Conservation (phyloP, 257 asterid genomes). For the Solanum sejunctum region DNA sequence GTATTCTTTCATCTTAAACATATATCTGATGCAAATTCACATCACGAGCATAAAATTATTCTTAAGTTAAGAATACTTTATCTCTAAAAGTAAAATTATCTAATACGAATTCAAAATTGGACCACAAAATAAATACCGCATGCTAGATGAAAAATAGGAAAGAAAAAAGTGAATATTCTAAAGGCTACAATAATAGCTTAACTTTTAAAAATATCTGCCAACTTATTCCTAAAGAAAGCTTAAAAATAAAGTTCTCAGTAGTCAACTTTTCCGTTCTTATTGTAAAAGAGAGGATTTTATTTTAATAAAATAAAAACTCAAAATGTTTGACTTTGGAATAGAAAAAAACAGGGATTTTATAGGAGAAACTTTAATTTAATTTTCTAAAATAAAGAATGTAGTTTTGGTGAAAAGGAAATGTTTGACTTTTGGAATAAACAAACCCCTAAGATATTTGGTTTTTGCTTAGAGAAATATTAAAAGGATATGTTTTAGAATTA, state of each 20-base stretch:
- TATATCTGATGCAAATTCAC: background rate
- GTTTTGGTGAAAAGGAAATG: background rate
- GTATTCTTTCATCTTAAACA: background rate
- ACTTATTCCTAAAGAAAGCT: background rate
- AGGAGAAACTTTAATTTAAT: background rate
- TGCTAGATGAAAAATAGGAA: too few species aligned
- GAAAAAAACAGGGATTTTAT: background rate
- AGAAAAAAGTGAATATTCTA: background rate
- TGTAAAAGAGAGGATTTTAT: background rate
- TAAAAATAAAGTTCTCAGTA: background rate
- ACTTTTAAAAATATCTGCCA: background rate
- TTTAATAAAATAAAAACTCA: background rate
- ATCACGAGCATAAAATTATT: background rate
- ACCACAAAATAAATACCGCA: background rate
- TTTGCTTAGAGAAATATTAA: background rate
- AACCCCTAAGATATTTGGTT: background rate
- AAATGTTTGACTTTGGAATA: background rate
- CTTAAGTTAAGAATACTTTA: background rate
- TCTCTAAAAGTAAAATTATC: background rate
- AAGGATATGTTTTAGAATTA: background rate
- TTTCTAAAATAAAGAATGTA: background rate
- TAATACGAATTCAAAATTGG: rapidly evolving
- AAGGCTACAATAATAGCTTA: background rate
- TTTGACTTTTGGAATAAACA: background rate
- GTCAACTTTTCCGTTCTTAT: background rate